Base-by-base conservation (phyloP, 768 basidiomycete species). In the Obba rivulosa region DNA sequence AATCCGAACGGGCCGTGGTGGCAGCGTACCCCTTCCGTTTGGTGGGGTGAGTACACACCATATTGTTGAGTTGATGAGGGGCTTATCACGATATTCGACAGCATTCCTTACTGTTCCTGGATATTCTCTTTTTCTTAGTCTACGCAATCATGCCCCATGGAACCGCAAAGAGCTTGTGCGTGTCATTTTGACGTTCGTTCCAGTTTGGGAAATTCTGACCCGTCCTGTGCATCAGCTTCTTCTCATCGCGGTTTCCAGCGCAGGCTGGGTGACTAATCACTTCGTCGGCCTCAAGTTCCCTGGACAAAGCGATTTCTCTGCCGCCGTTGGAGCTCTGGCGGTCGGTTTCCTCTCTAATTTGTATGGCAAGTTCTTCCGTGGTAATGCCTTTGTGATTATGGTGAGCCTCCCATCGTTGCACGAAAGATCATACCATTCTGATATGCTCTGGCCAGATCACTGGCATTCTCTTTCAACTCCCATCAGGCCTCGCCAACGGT, bases 381-480 rank as follows among this genome's bases (percentile, higher is more conserved):
- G 87, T 11, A 81, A 83, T 43, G 80, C 86, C 1, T 92, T 91
- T 60, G 85, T 89, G 18, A 80, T 92, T 50, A 88, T 90, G 80
- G 86, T 87, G 37, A 31, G 75, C 64, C 13, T 3, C n/a, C n/a
- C 11, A 41, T 22, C 34, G 31, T 3, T 14, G 45, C 34, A 20
- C 38, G 23, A 36, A 1, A 25, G 20, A 20, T 22, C 16, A 16
- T 25, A 20, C 39, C 3, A 17, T 31, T 46, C 41, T 24, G 16
- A 21, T 25, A 17, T 41, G 22, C 18, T 31, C n/a, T 13, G 22
- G 31, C 1, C 43, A 69, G 75, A 83, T 87, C 53, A 87, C 85
- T 0, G 88, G 85, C 20, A 86, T 92, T 41, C 72, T 92, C 14
- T 87, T 92, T 69, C 91, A 92, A 66, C 75, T 92, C 1, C 90